These are phyloP conservation scores for Suillus placidus DNA, from an alignment of 768 basidiomycete species.

Conservation along the genomic window DNA sequence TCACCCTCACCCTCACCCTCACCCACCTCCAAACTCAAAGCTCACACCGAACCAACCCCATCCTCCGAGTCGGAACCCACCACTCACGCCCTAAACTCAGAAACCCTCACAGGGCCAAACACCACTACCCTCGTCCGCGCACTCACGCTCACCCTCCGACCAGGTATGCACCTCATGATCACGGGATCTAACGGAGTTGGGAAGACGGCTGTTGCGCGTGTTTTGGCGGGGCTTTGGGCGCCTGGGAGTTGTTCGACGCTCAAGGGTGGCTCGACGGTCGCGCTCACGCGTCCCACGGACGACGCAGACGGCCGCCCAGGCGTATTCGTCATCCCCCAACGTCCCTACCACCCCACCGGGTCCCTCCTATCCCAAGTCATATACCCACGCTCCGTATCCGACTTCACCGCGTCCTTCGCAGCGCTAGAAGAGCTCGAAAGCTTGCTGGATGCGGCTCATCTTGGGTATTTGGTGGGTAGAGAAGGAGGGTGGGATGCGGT, in stretches of 20 bases:
- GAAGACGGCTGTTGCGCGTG: constrained; percentile 86
- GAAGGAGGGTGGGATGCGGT: constrained; percentile 89
- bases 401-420: constrained; percentile 21
- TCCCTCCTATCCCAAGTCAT: constrained; percentile 91
- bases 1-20: not conserved
- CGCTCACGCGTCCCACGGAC: constrained; percentile 25
- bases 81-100: constrained; percentile 10
- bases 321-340: constrained; percentile 88
- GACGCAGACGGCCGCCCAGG: constrained; percentile 47
- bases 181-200: constrained; percentile 93
- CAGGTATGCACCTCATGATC: constrained; percentile 89
- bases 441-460: constrained; percentile 79
- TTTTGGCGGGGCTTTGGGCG: constrained; percentile 90
- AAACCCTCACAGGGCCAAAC: constrained; percentile 4
- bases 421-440: constrained; percentile 70
- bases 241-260: constrained; percentile 41
- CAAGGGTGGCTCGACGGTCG: not conserved
- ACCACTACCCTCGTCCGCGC: constrained; percentile 62
- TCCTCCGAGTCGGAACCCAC: not conserved
- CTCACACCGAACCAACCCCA: not conserved
- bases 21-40: not conserved
- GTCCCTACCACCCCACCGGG: constrained; percentile 90
- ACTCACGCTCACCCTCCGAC: constrained; percentile 61
- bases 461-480: constrained; percentile 81
- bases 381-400: constrained; percentile 41